Evolutionary conservation across 352 stramenopile genomes (phyloP).

Genomic region (Phytophthora citrophthora): DNA sequence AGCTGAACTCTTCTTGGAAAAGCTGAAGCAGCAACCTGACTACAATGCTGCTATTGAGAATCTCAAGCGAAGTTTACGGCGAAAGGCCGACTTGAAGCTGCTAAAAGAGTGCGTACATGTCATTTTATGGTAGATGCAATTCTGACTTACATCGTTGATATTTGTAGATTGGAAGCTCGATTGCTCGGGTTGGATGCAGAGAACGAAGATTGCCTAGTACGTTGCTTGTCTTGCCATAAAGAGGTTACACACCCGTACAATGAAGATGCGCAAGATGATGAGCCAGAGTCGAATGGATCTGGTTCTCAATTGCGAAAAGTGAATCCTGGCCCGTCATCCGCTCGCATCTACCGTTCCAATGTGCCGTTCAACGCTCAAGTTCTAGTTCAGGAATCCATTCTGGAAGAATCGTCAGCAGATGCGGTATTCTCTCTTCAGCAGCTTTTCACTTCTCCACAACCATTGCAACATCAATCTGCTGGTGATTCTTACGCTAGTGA

Average conservation of each 20-base stretch:
- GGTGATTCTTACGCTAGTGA: conserved; percentile 32
- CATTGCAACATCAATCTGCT: conserved; percentile 25
- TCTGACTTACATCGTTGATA: background rate
- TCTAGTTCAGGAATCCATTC: conserved; percentile 28
- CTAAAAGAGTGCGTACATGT: conserved; percentile 57
- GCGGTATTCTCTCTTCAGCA: background rate
- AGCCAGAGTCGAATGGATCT: conserved; percentile 21
- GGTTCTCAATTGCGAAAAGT: conserved; percentile 46
- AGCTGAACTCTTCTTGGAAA: conserved; percentile 44
- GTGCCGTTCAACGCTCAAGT: conserved; percentile 61
- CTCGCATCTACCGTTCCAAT: conserved; percentile 68
- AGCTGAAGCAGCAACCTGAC: conserved; percentile 50
- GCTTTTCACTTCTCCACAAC: conserved; percentile 1
- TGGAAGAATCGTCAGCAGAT: conserved; percentile 23
- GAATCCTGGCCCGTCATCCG: conserved; percentile 56
- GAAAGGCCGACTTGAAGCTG: conserved; percentile 69
- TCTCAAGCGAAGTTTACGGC: conserved; percentile 46
- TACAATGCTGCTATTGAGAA: conserved; percentile 51
- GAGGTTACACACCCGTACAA: conserved; percentile 43
- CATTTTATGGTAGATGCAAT: background rate
- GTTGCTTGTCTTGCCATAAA: conserved; percentile 75
- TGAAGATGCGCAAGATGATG: conserved; percentile 27
- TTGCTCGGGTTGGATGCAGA: conserved; percentile 56
- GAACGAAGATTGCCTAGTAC: conserved; percentile 70
- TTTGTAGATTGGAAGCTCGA: conserved; percentile 56